Evolutionary conservation across 495 filamentous ascomycete species (phyloP).

Genomic region (Pyrenopolyporus hunteri): DNA sequence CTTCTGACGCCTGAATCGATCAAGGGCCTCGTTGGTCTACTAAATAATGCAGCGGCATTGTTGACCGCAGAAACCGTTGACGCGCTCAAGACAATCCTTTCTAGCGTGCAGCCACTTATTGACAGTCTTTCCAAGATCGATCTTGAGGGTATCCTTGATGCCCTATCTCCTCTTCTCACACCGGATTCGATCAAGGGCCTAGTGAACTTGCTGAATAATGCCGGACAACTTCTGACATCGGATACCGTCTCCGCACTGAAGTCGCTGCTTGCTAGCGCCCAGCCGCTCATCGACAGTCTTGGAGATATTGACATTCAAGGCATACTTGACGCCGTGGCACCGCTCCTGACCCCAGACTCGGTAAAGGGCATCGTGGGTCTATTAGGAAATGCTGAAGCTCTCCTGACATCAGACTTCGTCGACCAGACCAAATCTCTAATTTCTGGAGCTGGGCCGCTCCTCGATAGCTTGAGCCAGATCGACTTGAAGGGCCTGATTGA

Average conservation of each 20-base stretch:
- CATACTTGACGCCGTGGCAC: constrained; percentile 29
- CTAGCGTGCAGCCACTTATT: constrained; percentile 36
- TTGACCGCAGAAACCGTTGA: constrained; percentile 49
- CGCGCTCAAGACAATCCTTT: constrained; percentile 45
- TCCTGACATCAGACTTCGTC: constrained; percentile 41
- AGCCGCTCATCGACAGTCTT: constrained; percentile 41
- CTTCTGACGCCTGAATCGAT: constrained; percentile 52
- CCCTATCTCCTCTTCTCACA: constrained; percentile 43
- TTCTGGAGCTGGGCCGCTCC: constrained; percentile 43
- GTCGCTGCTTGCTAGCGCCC: constrained; percentile 34
- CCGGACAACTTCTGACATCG: constrained; percentile 48
- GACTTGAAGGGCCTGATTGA: constrained; percentile 45
- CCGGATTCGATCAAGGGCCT: constrained; percentile 48
- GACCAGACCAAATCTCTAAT: constrained; percentile 45
- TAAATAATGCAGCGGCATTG: constrained; percentile 48
- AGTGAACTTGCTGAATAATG: constrained; percentile 51
- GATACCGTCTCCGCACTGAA: constrained; percentile 53
- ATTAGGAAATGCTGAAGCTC: constrained; percentile 46
- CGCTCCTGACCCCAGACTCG: constrained; percentile 46
- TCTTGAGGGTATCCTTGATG: constrained; percentile 34
- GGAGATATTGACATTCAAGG: constrained; percentile 40
- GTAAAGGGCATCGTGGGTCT: constrained; percentile 48
- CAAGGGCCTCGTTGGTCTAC: constrained; percentile 51
- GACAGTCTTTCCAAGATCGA: constrained; percentile 35
- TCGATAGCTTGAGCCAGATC: constrained; percentile 45